These are phyloP conservation scores for Neurospora cerealis DNA, from an alignment of 495 filamentous ascomycete species.

Conservation along the genomic window DNA sequence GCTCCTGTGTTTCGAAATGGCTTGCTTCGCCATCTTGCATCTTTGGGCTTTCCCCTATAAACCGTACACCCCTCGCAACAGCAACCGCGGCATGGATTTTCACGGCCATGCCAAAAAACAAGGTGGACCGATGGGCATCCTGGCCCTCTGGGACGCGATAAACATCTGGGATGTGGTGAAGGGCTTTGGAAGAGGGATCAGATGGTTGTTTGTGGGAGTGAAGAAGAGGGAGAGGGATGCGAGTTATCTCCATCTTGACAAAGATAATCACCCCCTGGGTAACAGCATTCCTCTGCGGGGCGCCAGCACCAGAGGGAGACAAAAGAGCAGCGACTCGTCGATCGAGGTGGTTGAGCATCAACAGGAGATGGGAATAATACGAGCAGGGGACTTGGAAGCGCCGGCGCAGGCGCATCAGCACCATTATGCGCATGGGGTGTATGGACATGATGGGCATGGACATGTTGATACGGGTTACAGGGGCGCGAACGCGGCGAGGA, in stretches of 20 bases:
- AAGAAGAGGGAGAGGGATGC: constrained; percentile 38
- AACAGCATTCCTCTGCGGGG: not conserved
- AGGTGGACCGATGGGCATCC: constrained; percentile 53
- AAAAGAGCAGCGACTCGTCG: not conserved
- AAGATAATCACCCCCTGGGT: not conserved
- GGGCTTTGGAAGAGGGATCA: constrained; percentile 62
- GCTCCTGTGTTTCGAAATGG: constrained; percentile 82
- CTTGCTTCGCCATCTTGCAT: constrained; percentile 68
- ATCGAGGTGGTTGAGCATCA: not conserved
- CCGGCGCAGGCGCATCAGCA: not conserved
- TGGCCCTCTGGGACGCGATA: constrained; percentile 58
- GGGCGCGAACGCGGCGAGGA: not conserved
- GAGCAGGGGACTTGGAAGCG: not conserved
- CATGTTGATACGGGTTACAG: not conserved
- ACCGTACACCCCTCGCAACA: constrained; percentile 14
- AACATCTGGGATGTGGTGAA: constrained; percentile 81
- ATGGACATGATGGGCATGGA: not conserved
- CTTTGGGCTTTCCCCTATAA: constrained; percentile 71
- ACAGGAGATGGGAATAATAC: not conserved
- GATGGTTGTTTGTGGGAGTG: constrained; percentile 71
- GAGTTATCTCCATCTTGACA: constrained; percentile 22
- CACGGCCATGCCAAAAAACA: constrained; percentile 35
- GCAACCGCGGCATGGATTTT: constrained; percentile 31
- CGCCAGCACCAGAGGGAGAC: not conserved
- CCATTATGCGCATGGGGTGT: not conserved